phyloP scores from a whole-genome alignment of 2,329 filamentous ascomycete genomes.

The Curvularia hawaiiensis region DNA sequence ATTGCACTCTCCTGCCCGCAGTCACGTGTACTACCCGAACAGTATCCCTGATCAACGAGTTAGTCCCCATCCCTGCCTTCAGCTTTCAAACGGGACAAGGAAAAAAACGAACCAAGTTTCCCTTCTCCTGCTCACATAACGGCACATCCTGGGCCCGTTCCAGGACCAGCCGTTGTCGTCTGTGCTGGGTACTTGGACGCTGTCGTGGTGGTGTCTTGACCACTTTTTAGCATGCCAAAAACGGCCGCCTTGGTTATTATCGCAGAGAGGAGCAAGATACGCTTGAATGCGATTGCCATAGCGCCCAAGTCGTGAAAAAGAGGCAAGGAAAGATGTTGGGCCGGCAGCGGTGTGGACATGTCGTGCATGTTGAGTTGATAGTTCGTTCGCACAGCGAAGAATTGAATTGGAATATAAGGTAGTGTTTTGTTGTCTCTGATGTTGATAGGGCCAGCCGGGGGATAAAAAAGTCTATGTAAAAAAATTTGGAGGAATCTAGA shows the following conservation, averaged over 20 bases:
- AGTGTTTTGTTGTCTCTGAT: not conserved
- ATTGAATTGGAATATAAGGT: not conserved
- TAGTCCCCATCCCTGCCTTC: not conserved
- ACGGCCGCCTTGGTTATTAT: not conserved
- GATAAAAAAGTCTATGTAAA: not conserved
- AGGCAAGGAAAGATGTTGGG: not conserved
- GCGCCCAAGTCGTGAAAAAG: not conserved
- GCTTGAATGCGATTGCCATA: not conserved
- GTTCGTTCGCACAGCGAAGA: not conserved
- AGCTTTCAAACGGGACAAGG: not conserved
- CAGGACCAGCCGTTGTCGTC: not conserved
- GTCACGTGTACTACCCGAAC: not conserved
- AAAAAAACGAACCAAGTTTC: not conserved
- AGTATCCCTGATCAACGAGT: not conserved
- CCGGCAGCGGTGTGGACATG: not conserved
- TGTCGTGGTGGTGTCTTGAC: not conserved
- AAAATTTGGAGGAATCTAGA: not conserved
- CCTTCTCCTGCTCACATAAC: not conserved
- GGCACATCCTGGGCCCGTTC: not conserved
- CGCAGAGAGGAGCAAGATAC: not conserved
- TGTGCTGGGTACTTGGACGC: not conserved
- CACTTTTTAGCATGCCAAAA: not conserved
- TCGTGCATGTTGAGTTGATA: not conserved
- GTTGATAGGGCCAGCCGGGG: not conserved
- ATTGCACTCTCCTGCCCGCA: not conserved